Base-by-base conservation (phyloP, 495 filamentous ascomycete species). In the Penicillium odoratum region DNA sequence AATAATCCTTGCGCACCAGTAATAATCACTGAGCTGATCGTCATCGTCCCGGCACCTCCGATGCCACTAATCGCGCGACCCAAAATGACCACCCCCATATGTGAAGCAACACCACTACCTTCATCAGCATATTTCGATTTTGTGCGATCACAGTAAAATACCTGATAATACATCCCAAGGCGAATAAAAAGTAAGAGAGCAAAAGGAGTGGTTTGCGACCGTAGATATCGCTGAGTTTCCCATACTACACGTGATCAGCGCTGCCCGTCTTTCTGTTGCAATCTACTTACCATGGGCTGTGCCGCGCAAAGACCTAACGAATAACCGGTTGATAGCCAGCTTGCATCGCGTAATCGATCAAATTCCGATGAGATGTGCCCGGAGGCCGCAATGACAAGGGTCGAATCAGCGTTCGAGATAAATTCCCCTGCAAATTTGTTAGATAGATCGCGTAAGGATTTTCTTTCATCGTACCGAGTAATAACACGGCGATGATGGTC, bases 281-380 rank as follows among this genome's bases (percentile, higher is more conserved):
- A 16, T 15, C 10, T 8, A 60, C 65, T 51, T 4, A 87, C 76
- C 66, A 83, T 64, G 7, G 79, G 80, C 56, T 89, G 85, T 0
- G 81, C 83, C 1, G 83, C 81, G 16, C 82, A 85, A 0, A 79
- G 70, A 13, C 85, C 85, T 4, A 91, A 66, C 0, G 77, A 76
- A 63, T 86, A 90, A 45, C 78, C 81, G 6, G 85, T 86, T 9
- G 87, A 81, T n/a, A 91, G 65, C 88, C 87, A 91, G 53, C 75
- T 84, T 2, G 83, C 85, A 57, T 82, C 75, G 7, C 74, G 75
- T 9, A 89, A 63, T 31, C 74, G 75, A 57, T 83, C 72, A 68
- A 90, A 89, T 55, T 89, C 82, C 34, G 88, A 91, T 0, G 87
- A 83, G 34, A 91, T 85, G 36, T 69, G 74, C 7, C 78, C 78